Base-by-base conservation (phyloP, 2,329 filamentous ascomycete genomes). In the Aspergillus jensenii region DNA sequence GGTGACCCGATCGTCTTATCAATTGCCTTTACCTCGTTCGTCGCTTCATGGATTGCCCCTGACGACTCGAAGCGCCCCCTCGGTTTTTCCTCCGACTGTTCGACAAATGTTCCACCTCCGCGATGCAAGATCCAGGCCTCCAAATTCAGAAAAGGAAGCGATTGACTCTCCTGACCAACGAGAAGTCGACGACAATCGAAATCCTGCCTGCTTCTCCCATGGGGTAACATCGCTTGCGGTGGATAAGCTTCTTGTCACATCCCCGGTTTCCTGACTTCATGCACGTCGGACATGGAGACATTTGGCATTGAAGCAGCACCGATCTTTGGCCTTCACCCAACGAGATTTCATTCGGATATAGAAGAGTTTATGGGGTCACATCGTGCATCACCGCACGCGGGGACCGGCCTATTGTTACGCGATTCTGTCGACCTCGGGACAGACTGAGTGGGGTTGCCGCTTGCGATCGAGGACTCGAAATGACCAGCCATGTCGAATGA, bases 181-280 rank as follows among this genome's bases (percentile, higher is more conserved):
- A 39, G 12, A 17, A 31, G 9, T 31, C 27, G 27, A 31, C 27
- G 27, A 46, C 3, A 17, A 39, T 17, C 31, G 9, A 19, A 31
- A 46, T 39, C 27, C 15, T 45, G 33, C 41, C 52, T 41, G 25
- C 49, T 33, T 33, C 23, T 39, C 37, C 44, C 55, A 49, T 58
- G 55, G 55, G 56, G 50, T 58, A 45, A 50, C 56, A 48, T 40
- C 40, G 45, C n/a, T 41, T n/a, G 21, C 44, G 19, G 45, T 52
- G 56, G 47, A 50, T 58, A 50, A 31, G 14, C 44, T 45, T 40
- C 41, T 23, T 54, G 56, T 49, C 48, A 47, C 33, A 40, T 39
- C 48, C 43, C 49, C 15, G 17, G 33, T 45, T 27, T 46, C 47
- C 25, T 19, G 40, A 39, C 19, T 31, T 27, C 31, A 27, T 11